Evolutionary conservation across 2,329 filamentous ascomycete species (phyloP).

Genomic region (Colletotrichum lini): DNA sequence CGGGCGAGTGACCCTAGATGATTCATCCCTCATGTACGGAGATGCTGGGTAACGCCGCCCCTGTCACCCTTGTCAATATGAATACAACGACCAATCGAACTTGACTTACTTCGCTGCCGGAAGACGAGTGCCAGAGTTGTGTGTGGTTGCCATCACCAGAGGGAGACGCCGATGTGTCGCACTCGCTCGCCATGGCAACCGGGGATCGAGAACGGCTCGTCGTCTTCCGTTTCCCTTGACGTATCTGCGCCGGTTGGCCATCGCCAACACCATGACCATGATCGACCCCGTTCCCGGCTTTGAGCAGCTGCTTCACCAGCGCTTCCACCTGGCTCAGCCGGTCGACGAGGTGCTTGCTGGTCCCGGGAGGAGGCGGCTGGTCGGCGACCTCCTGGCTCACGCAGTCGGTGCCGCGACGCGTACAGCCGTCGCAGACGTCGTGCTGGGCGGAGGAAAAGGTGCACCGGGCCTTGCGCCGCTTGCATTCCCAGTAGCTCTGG

Average conservation of each 20-base stretch:
- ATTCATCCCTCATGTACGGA: neutral
- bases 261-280: neutral
- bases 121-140: neutral
- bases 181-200: neutral
- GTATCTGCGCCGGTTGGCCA: neutral
- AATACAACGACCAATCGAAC: too few species aligned
- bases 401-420: conserved; percentile 59
- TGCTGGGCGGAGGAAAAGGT: conserved; percentile 11
- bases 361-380: conserved; percentile 46
- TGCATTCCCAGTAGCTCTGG: conserved; percentile 41
- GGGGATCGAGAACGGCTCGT: neutral
- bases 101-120: neutral
- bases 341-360: conserved; percentile 49
- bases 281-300: neutral
- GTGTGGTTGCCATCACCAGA: neutral
- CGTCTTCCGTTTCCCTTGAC: neutral
- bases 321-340: conserved; percentile 55
- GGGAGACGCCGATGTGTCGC: too few species aligned
- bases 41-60: too few species aligned
- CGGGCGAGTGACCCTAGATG: too few species aligned
- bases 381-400: conserved; percentile 59
- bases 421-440: conserved; percentile 51
- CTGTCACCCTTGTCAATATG: neutral
- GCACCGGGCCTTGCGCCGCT: conserved; percentile 35
- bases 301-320: conserved; percentile 50